Evolutionary conservation across 371 early-diverging fungal genomes (phyloP).

Genomic region (Apophysomyces sp.): DNA sequence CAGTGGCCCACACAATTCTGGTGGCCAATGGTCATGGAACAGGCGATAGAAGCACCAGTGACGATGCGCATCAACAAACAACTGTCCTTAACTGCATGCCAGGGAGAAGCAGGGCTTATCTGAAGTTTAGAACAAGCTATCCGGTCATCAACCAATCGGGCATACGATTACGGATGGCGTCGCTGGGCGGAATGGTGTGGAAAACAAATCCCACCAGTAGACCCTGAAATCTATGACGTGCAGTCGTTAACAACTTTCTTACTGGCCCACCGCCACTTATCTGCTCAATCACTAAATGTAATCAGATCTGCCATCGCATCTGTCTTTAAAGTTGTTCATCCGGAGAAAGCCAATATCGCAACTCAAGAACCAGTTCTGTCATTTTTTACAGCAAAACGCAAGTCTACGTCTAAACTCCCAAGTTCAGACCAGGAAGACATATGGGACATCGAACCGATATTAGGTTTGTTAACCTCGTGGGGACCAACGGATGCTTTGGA

Average conservation of each 20-base stretch:
- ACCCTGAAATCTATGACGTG: neutral
- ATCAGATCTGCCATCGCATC: neutral
- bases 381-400: neutral
- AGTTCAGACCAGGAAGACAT: neutral
- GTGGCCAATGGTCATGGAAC: slow-evolving; percentile 3
- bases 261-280: neutral
- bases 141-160: neutral
- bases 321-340: neutral
- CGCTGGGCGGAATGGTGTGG: slow-evolving; percentile 6
- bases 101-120: no score
- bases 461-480: neutral
- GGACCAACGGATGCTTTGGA: neutral
- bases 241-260: neutral
- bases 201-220: neutral
- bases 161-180: no score
- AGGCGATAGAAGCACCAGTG: neutral
- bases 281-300: neutral
- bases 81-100: slow-evolving; percentile 4
- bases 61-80: neutral
- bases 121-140: neutral
- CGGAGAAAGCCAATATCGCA: neutral
- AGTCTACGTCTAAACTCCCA: neutral
- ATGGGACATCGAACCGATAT: neutral
- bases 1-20: slow-evolving; percentile 4
- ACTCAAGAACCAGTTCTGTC: neutral